Base-by-base conservation (phyloP, 108 stramenopile genomes). In the Cyclotella baltica region DNA sequence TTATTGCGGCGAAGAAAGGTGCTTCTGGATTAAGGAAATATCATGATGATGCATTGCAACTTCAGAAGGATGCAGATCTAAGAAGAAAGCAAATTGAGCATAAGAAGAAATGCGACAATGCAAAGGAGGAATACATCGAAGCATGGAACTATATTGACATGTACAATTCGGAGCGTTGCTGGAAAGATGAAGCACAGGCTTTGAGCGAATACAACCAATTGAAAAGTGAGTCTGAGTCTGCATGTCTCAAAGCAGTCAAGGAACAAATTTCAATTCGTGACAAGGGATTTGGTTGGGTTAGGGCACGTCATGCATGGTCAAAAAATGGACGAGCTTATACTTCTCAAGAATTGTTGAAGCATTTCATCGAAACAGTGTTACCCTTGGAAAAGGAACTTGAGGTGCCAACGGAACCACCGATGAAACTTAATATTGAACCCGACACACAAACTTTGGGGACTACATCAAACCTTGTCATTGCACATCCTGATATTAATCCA, bases 261-360 rank as follows among this genome's bases (percentile, higher is more conserved):
- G 76, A 77, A 47, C 67, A 77, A 48, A 77, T 77, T 33, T 34
- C 57, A 16, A 77, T 77, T 55, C 68, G 67, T 25, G 28, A 50
- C 22, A 51, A 56, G 13, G 76, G 76, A 38, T 47, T 77, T 56
- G 67, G 76, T 16, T 77, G 76, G 75, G 64, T 33, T 13, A 31
- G 67, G 11, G 67, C 57, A 25, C 31, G 53, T 36, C 75, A 67
- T 43, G 18, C 48, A 33, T 77, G 76, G 76, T 69, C 76, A 61
- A 52, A 70, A 25, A 35, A 68, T 23, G 36, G 52, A 48, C 22
- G 22, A 8, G 30, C 52, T 16, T 77, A 67, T 22, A 73, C 30
- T 19, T 31, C 51, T 52, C 15, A 20, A 19, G 51, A 20, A 4
- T 22, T 52, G 20, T 19, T 52, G 51, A 52, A 16, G n/a, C 51